phyloP scores from a whole-genome alignment of 2,329 filamentous ascomycete genomes.

The Stemphylium lycopersici region DNA sequence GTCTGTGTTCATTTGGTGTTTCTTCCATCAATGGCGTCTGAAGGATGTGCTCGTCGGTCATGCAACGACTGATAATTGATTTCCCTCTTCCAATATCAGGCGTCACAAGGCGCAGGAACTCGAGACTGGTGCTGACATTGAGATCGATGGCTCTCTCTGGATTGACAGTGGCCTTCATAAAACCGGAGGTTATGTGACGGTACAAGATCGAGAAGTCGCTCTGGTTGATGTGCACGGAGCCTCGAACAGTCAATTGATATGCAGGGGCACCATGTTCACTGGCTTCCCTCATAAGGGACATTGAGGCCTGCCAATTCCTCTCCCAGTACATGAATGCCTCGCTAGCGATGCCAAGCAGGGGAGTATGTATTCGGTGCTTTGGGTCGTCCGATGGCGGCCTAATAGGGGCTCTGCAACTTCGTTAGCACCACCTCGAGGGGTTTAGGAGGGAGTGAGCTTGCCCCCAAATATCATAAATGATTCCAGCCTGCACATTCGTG shows the following conservation, averaged over 20 bases:
- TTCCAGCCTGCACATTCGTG: conserved; percentile 65
- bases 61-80: conserved; percentile 57
- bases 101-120: conserved; percentile 64
- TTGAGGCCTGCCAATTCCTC: conserved; percentile 65
- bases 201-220: conserved; percentile 72
- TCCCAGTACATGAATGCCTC: conserved; percentile 76
- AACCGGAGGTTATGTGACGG: conserved; percentile 61
- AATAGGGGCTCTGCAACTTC: conserved; percentile 52
- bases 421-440: conserved; percentile 12
- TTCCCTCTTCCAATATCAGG: conserved; percentile 38
- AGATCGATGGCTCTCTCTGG: conserved; percentile 67
- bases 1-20: conserved; percentile 60
- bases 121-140: conserved; percentile 66
- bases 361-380: conserved; percentile 57
- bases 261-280: conserved; percentile 54
- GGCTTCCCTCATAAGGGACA: conserved; percentile 63
- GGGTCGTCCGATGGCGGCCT: conserved; percentile 51
- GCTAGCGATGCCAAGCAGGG: conserved; percentile 68
- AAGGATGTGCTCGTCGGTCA: conserved; percentile 62
- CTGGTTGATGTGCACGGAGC: conserved; percentile 70
- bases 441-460: conserved; percentile 3
- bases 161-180: conserved; percentile 69
- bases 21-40: conserved; percentile 53
- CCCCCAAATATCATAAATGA: conserved; percentile 71
- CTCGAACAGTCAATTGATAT: conserved; percentile 57